phyloP scores from a whole-genome alignment of 148 eudicot genomes.

The Chenopodium quinoa region DNA sequence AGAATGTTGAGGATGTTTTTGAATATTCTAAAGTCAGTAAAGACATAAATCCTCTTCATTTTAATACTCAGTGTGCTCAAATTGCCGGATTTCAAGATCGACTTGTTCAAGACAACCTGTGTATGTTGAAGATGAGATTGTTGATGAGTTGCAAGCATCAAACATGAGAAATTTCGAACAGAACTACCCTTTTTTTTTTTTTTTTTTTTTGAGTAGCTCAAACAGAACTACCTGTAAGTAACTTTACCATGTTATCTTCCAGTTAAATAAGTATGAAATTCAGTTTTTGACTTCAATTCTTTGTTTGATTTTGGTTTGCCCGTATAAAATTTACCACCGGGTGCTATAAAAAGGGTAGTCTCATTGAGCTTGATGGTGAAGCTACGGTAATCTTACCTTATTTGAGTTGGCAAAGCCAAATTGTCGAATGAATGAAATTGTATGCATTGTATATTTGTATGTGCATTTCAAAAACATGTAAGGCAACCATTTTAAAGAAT shows the following conservation, averaged over 20 bases:
- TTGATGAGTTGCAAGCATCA: conserved; percentile 51
- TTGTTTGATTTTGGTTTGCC: conserved; percentile 6
- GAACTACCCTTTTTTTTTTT: too few species aligned
- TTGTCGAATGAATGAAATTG: not conserved
- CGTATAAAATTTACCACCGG: conserved; percentile 65
- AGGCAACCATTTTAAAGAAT: too few species aligned
- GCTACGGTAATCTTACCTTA: conserved; percentile 62
- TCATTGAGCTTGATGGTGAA: conserved; percentile 65
- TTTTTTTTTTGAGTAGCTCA: too few species aligned
- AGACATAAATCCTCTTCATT: conserved; percentile 76
- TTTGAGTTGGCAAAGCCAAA: conserved; percentile 16
- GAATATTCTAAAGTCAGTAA: conserved; percentile 63
- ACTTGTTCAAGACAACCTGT: conserved; percentile 67
- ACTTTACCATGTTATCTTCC: not conserved
- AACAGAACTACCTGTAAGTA: conserved; percentile 54
- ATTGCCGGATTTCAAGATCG: conserved; percentile 58
- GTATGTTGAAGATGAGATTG: conserved; percentile 61
- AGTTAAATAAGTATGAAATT: not conserved
- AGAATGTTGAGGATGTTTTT: conserved; percentile 46
- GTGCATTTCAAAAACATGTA: not conserved
- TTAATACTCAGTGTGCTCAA: conserved; percentile 51
- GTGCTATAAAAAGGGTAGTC: conserved; percentile 47
- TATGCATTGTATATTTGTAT: not conserved
- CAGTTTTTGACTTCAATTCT: not conserved
- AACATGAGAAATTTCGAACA: conserved; percentile 37